Percentiles rank a stretch among this genome's conserved stretches.
phyloP scores from a whole-genome alignment of 139 green algal species.

The Coccomyxa sp. region DNA sequence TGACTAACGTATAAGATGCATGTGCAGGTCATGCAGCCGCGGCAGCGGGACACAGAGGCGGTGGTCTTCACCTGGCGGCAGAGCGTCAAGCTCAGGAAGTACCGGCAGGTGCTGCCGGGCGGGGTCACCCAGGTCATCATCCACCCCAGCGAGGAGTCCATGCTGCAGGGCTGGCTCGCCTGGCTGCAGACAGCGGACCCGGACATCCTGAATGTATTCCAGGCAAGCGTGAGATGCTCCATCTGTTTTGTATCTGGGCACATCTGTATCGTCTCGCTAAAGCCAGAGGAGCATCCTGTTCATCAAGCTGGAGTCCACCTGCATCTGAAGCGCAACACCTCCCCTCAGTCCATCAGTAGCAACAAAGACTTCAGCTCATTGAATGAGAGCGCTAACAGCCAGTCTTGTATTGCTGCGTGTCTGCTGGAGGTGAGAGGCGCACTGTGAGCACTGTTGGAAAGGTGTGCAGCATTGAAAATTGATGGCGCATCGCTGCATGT shows the following conservation, averaged over 20 bases:
- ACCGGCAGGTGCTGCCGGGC: background rate
- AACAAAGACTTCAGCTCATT: too few relatives aligned
- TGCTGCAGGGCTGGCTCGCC: constrained; percentile 52
- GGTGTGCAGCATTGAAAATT: constrained; percentile 42
- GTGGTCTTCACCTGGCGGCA: constrained; percentile 19
- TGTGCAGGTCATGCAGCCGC: too few relatives aligned
- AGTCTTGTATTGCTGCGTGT: too few relatives aligned
- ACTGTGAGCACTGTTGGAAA: constrained; percentile 47
- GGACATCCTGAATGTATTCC: constrained; percentile 56
- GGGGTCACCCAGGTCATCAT: background rate
- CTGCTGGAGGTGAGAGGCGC: constrained; percentile 56
- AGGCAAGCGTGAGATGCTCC: constrained; percentile 51
- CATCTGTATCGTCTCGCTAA: too few relatives aligned
- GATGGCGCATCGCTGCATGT: constrained; percentile 27
- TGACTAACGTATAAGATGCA: too few relatives aligned
- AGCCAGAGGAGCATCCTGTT: too few relatives aligned
- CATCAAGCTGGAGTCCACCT: too few relatives aligned
- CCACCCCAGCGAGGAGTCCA: constrained; percentile 32
- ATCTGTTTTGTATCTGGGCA: too few relatives aligned
- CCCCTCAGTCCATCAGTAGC: too few relatives aligned
- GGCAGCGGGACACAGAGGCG: background rate
- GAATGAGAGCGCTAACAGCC: too few relatives aligned
- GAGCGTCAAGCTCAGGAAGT: background rate
- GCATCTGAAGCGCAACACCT: too few relatives aligned
- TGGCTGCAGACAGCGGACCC: constrained; percentile 48